Evolutionary conservation across 1,284 basidiomycete species (phyloP), one percentile per base, ranked within the genome.

Genomic region (Thecaphora thlaspeos): DNA sequence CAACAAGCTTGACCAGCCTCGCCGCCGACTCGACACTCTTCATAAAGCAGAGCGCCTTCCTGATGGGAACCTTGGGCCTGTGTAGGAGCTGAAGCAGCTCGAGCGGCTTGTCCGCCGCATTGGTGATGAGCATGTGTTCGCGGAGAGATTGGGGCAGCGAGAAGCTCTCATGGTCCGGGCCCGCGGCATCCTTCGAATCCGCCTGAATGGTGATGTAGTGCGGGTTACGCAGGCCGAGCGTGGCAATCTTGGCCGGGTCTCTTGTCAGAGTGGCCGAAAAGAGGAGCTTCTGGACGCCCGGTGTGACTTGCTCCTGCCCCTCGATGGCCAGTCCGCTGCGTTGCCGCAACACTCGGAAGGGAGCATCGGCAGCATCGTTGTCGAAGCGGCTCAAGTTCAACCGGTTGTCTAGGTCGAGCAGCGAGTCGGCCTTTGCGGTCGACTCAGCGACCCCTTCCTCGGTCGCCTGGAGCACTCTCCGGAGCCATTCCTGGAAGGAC

Each of bases 261-360:
- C 88, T 85, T 1, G 92, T 96, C 21, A 98, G 83, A 0, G 95
- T 99, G 0, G 95, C 95, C 1, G 93, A 96, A 80, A 98, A 97
- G 3, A 99, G 82, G 8, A 99, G 82, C 75, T 97, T 98, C 77
- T 97, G 94, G 64, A 93, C 94, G 46, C 51, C 61, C 0, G 56
- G 56, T 2, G 40, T 43, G 1, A 52, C 56, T 32, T 59, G 56
- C 19, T 64, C 61, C 37, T 56, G 56, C 34, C 54, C 18, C 4
- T 37, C 36, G 26, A 40, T 26, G 14, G 50, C 18, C n/a, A 39
- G 32, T 7, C 26, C 26, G 11, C 11, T 5, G 11, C 11, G 26
- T 5, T 28, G 26, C 7, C 26, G 26, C 26, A 28, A 28, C 5
- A 28, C 26, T 5, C 26, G 26, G 26, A 11, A 28, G 11, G 26